Base-by-base conservation (phyloP, 2,329 filamentous ascomycete genomes). In the Atkinsonella texensis region DNA sequence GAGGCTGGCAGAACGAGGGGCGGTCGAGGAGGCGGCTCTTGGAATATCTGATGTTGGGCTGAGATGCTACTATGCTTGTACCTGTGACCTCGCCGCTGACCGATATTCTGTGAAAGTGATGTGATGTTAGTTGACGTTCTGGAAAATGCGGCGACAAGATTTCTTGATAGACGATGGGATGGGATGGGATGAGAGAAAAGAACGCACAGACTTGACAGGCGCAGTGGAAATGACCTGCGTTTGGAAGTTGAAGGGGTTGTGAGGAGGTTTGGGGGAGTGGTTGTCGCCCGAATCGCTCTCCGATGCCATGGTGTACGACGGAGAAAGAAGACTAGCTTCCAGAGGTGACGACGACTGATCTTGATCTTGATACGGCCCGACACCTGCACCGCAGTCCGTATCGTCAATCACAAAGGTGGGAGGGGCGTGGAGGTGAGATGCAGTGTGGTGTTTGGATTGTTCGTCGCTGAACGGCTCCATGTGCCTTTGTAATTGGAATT, bases 51-150 rank as follows among this genome's bases (percentile, higher is more conserved):
- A 65, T 97, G 90, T 60, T 84, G 81, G 8, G 81, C 72, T 18
- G 88, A 95, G 52, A 98, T 85, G 65, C 88, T 95, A 66, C 87
- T 94, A 72, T 97, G 91, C 65, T 96, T 95, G 76, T 98, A 98
- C 66, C 93, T 89, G 73, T 98, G 93, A 56, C 93, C 93, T 55
- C 91, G 85, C 58, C 93, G 83, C 68, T 95, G 88, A 56, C 90
- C 90, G 56, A 96, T 81, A 60, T 89, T 91, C 84, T 94, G 50
- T 8, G 33, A 18, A 44, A 23, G 20, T 4, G 4, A 23, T 23
- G 8, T 9, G 18, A 15, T 52, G 50, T 48, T 28, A 32, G 40
- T 28, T 17, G 5, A 31, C 13, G 50, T 28, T 28, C 28, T 28
- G 28, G 28, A 5, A 28, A 6, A 8, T 28, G 4, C 1, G 28